Evolutionary conservation across 805 yeast genomes (phyloP).

Genomic region (Grigorovia yakushimaensis): DNA sequence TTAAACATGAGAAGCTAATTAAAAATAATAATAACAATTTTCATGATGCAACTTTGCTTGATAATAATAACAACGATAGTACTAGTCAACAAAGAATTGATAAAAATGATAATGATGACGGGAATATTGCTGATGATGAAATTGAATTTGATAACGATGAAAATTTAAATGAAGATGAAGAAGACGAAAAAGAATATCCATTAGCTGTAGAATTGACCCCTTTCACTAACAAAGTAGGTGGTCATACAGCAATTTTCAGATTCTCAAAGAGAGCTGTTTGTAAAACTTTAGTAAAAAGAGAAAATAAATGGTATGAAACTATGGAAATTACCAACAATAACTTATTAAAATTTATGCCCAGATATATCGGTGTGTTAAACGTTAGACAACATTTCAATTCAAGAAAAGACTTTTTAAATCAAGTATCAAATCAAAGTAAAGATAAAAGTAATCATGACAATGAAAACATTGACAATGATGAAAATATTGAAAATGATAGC

Average conservation of each 20-base stretch:
- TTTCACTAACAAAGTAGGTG: slow-evolving; percentile 91
- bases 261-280: slow-evolving; percentile 90
- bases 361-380: slow-evolving; percentile 86
- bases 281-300: slow-evolving; percentile 83
- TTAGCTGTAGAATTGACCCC: slow-evolving; percentile 85
- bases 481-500: slow-evolving; percentile 3
- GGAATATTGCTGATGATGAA: neutral
- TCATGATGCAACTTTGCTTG: neutral
- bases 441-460: slow-evolving; percentile 6
- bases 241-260: slow-evolving; percentile 93
- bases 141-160: slow-evolving; percentile 9
- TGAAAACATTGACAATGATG: slow-evolving; percentile 5
- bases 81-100: slow-evolving; percentile 3
- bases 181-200: slow-evolving; percentile 39
- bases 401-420: slow-evolving; percentile 18
- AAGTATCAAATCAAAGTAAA: slow-evolving; percentile 6
- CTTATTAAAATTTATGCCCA: slow-evolving; percentile 78
- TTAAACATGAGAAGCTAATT: no score
- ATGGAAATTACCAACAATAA: slow-evolving; percentile 73
- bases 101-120: slow-evolving; percentile 1
- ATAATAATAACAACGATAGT: neutral
- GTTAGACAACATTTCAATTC: slow-evolving; percentile 59
- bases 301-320: slow-evolving; percentile 84
- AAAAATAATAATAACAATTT: neutral
- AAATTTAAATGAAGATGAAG: slow-evolving; percentile 18